Evolutionary conservation across 768 basidiomycete genomes (phyloP), one percentile per base, ranked within the genome.

Genomic region (Amanita subjunquillea): DNA sequence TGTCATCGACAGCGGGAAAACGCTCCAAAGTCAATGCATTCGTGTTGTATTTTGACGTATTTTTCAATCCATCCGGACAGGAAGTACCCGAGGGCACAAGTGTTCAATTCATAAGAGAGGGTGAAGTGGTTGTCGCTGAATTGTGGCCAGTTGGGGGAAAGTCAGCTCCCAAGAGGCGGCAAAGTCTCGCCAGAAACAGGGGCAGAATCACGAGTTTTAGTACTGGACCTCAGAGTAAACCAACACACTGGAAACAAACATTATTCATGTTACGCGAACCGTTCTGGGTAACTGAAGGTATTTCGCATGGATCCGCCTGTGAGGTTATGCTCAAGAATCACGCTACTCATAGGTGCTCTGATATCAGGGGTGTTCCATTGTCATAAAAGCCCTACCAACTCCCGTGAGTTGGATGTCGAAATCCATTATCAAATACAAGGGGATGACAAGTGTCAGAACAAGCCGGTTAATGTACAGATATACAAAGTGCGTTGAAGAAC

Each of bases 171-270:
- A 72, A 79, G 53, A 72, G 87, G 27, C 70, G 85, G 29, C 75
- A 77, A 54, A 86, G 85, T 62, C 58, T 72, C 5, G 72, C 76
- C n/a, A 67, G 66, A 3, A 70, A 66, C 48, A 74, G 71, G 55
- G 73, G 74, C 53, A 71, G 69, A 36, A 70, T 82, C 6, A 79
- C 76, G 5, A 90, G 87, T 64, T 90, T 99, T 67, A 94, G 90
- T 59, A 98, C 95, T 0, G 91, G 95, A 0, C 93, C 95, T 8
- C 70, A 70, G 59, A 93, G 89, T 53, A 79, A 80, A 22, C 82
- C 90, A 8, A 98, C 94, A 25, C 95, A 99, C 65, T 98, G 95
- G 95, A 93, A 92, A 64, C 95, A 99, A 63, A 92, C 95, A 0
- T 59, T 91, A 2, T 96, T 99, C 67, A 66, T 98, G 58, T 73